Evolutionary conservation across 352 stramenopile species (phyloP), one percentile per base, ranked within the genome.

Genomic region (Phytophthora crassamura): DNA sequence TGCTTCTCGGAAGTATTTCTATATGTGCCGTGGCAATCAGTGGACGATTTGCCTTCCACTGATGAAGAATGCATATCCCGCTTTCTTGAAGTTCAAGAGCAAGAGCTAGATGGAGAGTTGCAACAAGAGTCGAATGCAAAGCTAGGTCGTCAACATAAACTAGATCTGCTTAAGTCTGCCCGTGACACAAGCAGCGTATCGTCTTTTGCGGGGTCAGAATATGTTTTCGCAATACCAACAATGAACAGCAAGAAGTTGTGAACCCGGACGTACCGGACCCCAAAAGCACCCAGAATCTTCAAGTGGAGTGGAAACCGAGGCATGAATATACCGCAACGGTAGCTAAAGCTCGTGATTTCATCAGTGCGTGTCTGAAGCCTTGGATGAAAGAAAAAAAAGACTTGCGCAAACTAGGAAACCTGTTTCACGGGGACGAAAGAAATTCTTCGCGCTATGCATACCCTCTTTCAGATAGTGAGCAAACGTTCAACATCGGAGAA

Each of bases 61-160:
- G 25, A 28, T 28, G 25, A 28, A 28, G 25, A n/a, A 28, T 28
- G 4, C 3, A 28, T 28, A 28, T 28, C 4, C 25, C 25, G 25
- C 25, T 28, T 28, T 28, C 25, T 28, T 28, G 25, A 28, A 6
- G 4, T 28, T 28, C 25, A 28, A 28, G 25, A 28, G 25, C 25
- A 28, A 28, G 25, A 4, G 25, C 25, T 28, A n/a, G 35, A 40
- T 45, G 39, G 20, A n/a, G 39, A 45, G n/a, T 7, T 45, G 2
- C 39, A 45, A 18, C 39, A 45, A 45, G 39, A 45, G 39, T n/a
- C 39, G 7, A 45, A 45, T 45, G 39, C 39, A 22, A 45, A 45
- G n/a, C 39, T 45, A 7, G 39, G 10, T 18, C 39, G 39, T 9
- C 39, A 45, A 20, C 39, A 45, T 16, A n/a, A 45, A 7, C 39